A percentile compares a stretch with the other conserved stretches of the same genome.
phyloP scores from a whole-genome alignment of 2,329 filamentous ascomycete genomes.

The Penicillium concentricum region DNA sequence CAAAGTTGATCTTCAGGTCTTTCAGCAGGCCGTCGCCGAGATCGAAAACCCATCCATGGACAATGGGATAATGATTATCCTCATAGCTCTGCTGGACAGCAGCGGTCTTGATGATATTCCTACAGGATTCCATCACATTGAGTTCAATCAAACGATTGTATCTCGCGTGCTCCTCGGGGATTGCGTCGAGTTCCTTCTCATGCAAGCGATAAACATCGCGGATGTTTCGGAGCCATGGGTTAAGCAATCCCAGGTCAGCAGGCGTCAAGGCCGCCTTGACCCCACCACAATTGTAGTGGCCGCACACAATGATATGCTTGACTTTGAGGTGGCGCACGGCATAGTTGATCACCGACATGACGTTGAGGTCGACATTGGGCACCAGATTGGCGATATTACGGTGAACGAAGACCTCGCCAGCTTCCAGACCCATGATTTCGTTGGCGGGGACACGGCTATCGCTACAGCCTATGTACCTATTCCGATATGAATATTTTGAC shows the following conservation, averaged over 20 bases:
- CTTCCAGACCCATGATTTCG: slow-evolving; percentile 33
- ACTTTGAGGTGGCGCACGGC: slow-evolving; percentile 47
- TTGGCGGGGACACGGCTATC: slow-evolving; percentile 36
- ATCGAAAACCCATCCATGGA: slow-evolving; percentile 73
- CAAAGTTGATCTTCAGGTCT: slow-evolving; percentile 63
- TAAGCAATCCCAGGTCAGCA: slow-evolving; percentile 67
- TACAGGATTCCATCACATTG: slow-evolving; percentile 32
- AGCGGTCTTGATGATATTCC: slow-evolving; percentile 47
- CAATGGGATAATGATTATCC: slow-evolving; percentile 64
- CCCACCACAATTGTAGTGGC: slow-evolving; percentile 68
- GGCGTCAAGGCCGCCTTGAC: slow-evolving; percentile 62
- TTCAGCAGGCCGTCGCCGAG: slow-evolving; percentile 66
- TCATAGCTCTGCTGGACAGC: slow-evolving; percentile 60
- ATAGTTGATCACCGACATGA: slow-evolving; percentile 35
- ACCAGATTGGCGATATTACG: slow-evolving; percentile 37
- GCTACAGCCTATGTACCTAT: slow-evolving; percentile 37
- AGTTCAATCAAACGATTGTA: slow-evolving; percentile 32
- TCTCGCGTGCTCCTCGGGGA: slow-evolving; percentile 18
- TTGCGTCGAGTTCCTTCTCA: slow-evolving; percentile 62
- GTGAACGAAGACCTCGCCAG: slow-evolving; percentile 36
- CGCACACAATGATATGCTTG: slow-evolving; percentile 68
- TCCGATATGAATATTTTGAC: neutral
- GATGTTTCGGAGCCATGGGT: slow-evolving; percentile 69
- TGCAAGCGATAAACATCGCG: slow-evolving; percentile 71
- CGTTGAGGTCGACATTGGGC: slow-evolving; percentile 30